Evolutionary conservation across 2,329 filamentous ascomycete genomes (phyloP).

Genomic region (Trichoderma sp.): DNA sequence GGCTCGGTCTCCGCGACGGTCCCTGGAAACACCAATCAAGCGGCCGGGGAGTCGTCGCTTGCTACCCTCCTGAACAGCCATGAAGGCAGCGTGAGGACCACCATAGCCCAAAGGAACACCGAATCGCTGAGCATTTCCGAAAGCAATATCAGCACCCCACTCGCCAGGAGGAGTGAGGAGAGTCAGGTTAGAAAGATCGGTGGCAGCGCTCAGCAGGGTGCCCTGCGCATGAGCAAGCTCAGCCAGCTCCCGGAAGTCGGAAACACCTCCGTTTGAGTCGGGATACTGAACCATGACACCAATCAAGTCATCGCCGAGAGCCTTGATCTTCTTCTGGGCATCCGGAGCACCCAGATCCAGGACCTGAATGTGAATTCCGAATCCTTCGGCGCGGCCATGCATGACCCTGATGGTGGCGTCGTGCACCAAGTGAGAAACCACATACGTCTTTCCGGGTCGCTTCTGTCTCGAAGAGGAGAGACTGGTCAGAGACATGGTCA

Average conservation of each 20-base stretch:
- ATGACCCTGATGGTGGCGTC: conserved; percentile 84
- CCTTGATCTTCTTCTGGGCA: conserved; percentile 62
- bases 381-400: conserved; percentile 82
- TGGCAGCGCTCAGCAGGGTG: conserved; percentile 81
- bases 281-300: conserved; percentile 95
- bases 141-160: conserved; percentile 92
- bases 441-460: conserved; percentile 72
- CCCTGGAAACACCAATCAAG: conserved; percentile 87
- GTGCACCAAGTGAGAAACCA: conserved; percentile 80
- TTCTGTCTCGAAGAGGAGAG: conserved; percentile 71
- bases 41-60: conserved; percentile 94
- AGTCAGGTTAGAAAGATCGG: conserved; percentile 84
- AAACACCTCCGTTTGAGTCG: conserved; percentile 78
- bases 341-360: conserved; percentile 68
- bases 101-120: conserved; percentile 91
- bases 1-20: conserved; percentile 77
- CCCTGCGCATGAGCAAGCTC: conserved; percentile 74
- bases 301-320: conserved; percentile 76
- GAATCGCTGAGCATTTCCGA: conserved; percentile 87
- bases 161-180: conserved; percentile 86
- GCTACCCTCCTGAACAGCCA: conserved; percentile 84
- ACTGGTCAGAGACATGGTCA: conserved; percentile 85
- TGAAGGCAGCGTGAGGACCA: conserved; percentile 96
- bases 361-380: conserved; percentile 75
- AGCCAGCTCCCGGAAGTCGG: conserved; percentile 71